Evolutionary conservation across 2,329 filamentous ascomycete species (phyloP), one percentile per base, ranked within the genome.

Genomic region (Pyricularia grisea): DNA sequence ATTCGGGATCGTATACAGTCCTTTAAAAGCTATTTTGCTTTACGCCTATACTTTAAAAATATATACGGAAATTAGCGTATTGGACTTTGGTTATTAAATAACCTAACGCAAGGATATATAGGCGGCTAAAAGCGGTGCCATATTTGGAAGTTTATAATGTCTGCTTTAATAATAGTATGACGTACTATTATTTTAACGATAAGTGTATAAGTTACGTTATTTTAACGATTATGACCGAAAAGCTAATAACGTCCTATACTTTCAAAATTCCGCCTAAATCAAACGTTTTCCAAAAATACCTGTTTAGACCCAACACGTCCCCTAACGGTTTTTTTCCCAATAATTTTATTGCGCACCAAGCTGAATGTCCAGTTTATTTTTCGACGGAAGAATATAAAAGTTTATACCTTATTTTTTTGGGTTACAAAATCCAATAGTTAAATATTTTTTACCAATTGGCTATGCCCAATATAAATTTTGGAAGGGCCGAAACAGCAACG

Each of bases 401-500:
- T 0, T 80, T 89, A n/a, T 78, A 79, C 0, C 73, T 80, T 0
- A 71, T 90, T 3, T 80, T 83, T 0, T 73, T 83, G 1, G 86
- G 87, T 0, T 70, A 79, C 23, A 73, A 75, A 0, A 75, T 88
- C 11, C 84, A 87, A 67, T 90, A 86, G 83, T 72, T 78, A 7
- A 89, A 88, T 68, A 82, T 90, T 3, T 73, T 87, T 0, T 73
- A 79, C 0, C 82, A 88, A 72, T 74, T 90, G 2, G 74, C 76
- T 0, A 76, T 78, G 0, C 81, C 83, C 0, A 77, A 77, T 0
- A 68, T 90, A 0, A 81, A 87, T 63, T 82, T 87, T 55, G 83
- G 81, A 12, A 82, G 83, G 63, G 69, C 77, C 0, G 83, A 86
- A 63, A 83, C 84, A 0, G 76, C 76, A 5, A 71, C 81, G 1